phyloP scores from a whole-genome alignment of 1,139 yeast genomes.

The Geotrichum restrictum region DNA sequence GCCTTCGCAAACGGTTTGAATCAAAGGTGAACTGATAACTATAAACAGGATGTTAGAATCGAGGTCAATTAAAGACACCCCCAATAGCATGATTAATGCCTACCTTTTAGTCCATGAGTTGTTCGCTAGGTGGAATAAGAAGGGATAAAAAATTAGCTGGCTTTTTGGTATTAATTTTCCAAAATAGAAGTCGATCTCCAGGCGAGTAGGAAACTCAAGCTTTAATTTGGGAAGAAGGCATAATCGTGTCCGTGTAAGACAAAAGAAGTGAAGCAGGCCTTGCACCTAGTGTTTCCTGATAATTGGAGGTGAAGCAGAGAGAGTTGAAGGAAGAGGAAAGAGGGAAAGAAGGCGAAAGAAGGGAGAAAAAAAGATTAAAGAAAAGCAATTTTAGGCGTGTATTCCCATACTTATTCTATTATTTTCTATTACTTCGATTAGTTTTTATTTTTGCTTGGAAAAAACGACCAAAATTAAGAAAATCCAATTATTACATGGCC shows the following conservation, averaged over 20 bases:
- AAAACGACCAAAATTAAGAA: no score
- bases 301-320: not conserved
- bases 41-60: not conserved
- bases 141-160: not conserved
- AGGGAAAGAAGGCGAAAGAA: not conserved
- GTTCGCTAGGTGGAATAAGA: not conserved
- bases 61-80: not conserved
- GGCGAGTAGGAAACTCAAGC: not conserved
- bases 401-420: not conserved
- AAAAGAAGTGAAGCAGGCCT: not conserved
- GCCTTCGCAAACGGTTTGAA: slow-evolving; percentile 1
- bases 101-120: not conserved
- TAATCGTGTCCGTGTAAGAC: not conserved
- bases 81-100: not conserved
- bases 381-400: slow-evolving; percentile 4
- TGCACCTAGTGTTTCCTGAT: no score
- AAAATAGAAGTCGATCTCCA: not conserved
- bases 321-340: not conserved
- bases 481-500: no score
- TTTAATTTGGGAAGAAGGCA: not conserved
- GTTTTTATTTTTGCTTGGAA: no score
- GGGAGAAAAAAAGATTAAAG: not conserved
- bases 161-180: not conserved
- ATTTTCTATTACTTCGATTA: no score
- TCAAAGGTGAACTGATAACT: not conserved